Evolutionary conservation across 2,329 filamentous ascomycete genomes (phyloP), one percentile per base, ranked within the genome.

Genomic region (Pezicula carpinea): DNA sequence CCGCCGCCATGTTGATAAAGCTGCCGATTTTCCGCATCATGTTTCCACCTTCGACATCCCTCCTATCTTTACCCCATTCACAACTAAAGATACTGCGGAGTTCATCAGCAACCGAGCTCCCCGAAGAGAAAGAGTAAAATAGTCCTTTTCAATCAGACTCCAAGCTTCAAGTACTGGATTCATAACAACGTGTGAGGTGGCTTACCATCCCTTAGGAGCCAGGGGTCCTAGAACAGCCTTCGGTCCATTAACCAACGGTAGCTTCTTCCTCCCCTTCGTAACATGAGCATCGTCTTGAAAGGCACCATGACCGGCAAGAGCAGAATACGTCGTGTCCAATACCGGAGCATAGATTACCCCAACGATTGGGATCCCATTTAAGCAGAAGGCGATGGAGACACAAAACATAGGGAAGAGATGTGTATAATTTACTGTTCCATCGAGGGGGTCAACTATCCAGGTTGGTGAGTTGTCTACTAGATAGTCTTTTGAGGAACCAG

Each of bases 361-460:
- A 43, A 90, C 77, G 2, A 83, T 65, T 3, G 87, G 83, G 22
- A 70, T 65, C 6, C 76, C 72, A 15, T 75, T 65, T 46, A 87
- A 60, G 19, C 84, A 71, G 59, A 90, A 82, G 41, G 75, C 85
- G 58, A 90, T 89, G 31, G 83, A 87, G 36, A 90, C 82, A 64
- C 87, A 90, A 68, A 87, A 89, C 82, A 89, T 88, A 49, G 85
- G 85, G 60, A 88, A 89, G 5, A 88, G 74, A 64, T 90, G 87
- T 23, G 85, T 87, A 68, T 86, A 90, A 70, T 90, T 90, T 50
- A 90, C 85, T 3, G 87, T 90, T 36, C 76, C 85, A 59, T 90
- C 86, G 22, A 90, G 74, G 8, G 87, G 86, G 64, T 91, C 87
- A 34, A 90, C 76, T 58, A 83, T 80, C 87, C 86, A 90, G 26